Evolutionary conservation across 805 yeast genomes (phyloP).

Genomic region (Ogataea trehaloabstinens): DNA sequence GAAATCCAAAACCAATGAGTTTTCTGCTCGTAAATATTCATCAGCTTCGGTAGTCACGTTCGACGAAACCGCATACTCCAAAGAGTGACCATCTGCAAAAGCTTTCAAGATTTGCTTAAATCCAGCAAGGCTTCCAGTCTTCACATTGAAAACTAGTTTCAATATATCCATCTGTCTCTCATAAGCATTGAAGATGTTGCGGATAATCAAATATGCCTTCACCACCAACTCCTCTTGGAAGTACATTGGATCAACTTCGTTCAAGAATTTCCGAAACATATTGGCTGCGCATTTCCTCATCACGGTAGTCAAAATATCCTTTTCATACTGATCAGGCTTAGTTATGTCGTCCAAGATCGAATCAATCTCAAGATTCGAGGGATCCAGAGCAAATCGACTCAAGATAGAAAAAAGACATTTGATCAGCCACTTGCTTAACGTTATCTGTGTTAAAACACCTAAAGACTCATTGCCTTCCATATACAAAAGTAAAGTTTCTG

Average conservation of each 20-base stretch:
- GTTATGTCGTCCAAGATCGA: conserved; percentile 14
- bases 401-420: conserved; percentile 20
- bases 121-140: conserved; percentile 23
- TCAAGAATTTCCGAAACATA: conserved; percentile 15
- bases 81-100: conserved; percentile 10
- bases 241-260: conserved; percentile 29
- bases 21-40: conserved; percentile 20
- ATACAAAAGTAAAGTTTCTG: conserved; percentile 38
- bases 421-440: conserved; percentile 22
- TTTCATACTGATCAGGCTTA: conserved; percentile 6
- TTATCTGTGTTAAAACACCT: conserved; percentile 29
- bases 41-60: conserved; percentile 12
- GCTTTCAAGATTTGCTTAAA: conserved; percentile 22
- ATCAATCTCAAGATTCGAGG: conserved; percentile 20
- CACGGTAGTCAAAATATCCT: conserved; percentile 6
- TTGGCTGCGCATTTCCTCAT: conserved; percentile 19
- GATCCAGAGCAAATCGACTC: conserved; percentile 14
- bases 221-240: conserved; percentile 35
- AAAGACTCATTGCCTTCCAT: conserved; percentile 47
- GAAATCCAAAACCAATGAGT: conserved; percentile 33
- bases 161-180: conserved; percentile 32
- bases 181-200: conserved; percentile 31
- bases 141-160: conserved; percentile 26
- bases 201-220: conserved; percentile 38
- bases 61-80: conserved; percentile 20